Base-by-base conservation (phyloP, 768 basidiomycete genomes). In the Pulveroboletus sp. region DNA sequence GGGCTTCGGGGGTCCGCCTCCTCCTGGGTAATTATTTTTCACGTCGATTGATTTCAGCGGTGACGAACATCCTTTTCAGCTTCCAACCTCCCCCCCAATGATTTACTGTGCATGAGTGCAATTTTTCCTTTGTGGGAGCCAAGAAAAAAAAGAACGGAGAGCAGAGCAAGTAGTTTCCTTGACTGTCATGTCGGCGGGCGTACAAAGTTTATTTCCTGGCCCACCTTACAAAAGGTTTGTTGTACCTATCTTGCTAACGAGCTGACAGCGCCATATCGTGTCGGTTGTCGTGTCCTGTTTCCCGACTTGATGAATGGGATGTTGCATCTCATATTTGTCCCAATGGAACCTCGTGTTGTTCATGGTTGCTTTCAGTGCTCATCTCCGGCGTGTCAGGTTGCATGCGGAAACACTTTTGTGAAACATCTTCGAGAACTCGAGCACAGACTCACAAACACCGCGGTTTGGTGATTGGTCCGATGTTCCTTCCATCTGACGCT, bases 1-100 rank as follows among this genome's bases (percentile, higher is more conserved):
- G 46, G 88, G 88, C 10, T 89, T 91, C 65, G 79, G 73, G 54
- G 86, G 84, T 2, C 86, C 88, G 52, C 89, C 89, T 56, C 89
- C 90, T 50, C 88, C 90, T 58, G 89, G 90, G 91, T 93, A 71
- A 68, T 79, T 63, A 36, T 46, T 47, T 54, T 15, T 36, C 39
- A 31, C 46, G 26, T 21, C 41, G 39, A 30, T 42, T 8, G 12
- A 21, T 43, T 39, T 38, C 5, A 44, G 31, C 48, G 11, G 43
- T 57, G 39, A 61, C 50, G 4, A 44, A 39, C 27, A 26, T 43
- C 2, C 3, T 40, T 43, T 48, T 17, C 28, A 78, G 77, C 28
- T 77, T 77, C 66, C 77, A 76, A 57, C 75, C 76, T 36, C 76
- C 76, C 9, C 75, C 74, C 31, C 74, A 77, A 62, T 74, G 58